phyloP scores from a whole-genome alignment of 2,329 filamentous ascomycete species.

The Trichoderma sp. region DNA sequence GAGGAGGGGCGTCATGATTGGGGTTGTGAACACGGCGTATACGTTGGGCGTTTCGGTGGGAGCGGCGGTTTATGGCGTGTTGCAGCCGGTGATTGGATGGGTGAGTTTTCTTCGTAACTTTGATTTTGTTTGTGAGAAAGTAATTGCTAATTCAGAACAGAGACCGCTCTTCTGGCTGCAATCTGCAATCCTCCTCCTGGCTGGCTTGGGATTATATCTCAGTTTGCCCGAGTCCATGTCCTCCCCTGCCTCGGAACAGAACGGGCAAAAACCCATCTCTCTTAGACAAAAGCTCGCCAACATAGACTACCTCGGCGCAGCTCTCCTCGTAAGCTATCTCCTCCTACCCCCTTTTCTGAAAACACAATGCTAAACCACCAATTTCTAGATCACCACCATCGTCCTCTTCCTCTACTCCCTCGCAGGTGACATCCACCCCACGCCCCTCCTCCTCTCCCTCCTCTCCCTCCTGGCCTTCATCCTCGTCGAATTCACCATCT shows the following conservation, averaged over 20 bases:
- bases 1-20: slow-evolving; percentile 72
- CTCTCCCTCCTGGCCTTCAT: slow-evolving; percentile 57
- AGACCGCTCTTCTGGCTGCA: slow-evolving; percentile 75
- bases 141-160: slow-evolving; percentile 45
- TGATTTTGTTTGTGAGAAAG: neutral
- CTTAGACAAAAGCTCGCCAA: slow-evolving; percentile 8
- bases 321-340: slow-evolving; percentile 58
- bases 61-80: slow-evolving; percentile 69
- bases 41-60: slow-evolving; percentile 73
- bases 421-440: slow-evolving; percentile 62
- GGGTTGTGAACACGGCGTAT: slow-evolving; percentile 72
- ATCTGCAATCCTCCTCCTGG: slow-evolving; percentile 63
- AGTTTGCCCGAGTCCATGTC: slow-evolving; percentile 58
- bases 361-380: neutral
- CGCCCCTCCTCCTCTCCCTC: slow-evolving; percentile 64
- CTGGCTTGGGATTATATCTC: slow-evolving; percentile 65
- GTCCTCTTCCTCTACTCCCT: slow-evolving; percentile 74
- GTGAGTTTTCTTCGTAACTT: slow-evolving; percentile 47
- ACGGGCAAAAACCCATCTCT: neutral
- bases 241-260: neutral
- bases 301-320: slow-evolving; percentile 76
- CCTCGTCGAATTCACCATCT: slow-evolving; percentile 65
- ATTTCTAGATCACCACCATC: slow-evolving; percentile 61
- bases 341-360: neutral
- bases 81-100: slow-evolving; percentile 70